Evolutionary conservation across 352 stramenopile genomes (phyloP), one percentile per base, ranked within the genome.

Genomic region (Phytophthora cryptogea): DNA sequence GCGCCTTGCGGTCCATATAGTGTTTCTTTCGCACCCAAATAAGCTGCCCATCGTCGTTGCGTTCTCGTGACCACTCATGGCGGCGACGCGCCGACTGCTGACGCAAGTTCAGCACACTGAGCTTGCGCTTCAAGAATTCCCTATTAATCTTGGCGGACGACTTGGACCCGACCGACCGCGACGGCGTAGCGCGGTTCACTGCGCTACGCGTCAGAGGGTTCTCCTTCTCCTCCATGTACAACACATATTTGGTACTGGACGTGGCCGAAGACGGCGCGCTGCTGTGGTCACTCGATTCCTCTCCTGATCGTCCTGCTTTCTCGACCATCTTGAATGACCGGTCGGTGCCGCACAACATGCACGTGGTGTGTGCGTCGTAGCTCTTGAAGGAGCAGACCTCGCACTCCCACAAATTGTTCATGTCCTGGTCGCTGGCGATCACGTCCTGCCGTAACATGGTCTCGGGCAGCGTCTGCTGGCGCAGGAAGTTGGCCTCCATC

Each of bases 321-420:
- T 93, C 83, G 8, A 93, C 58, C 46, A 93, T 59, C 42, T 74
- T 83, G 54, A 93, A 93, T 0, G 79, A 80, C 33, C 80, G 59
- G 44, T 96, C 87, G 0, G 83, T 96, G 39, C 90, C 90, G 60
- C 90, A 97, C 13, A 97, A 66, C 74, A 94, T 94, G 67, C 90
- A 97, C 8, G 78, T 92, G 56, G 86, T 74, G 53, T 93, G 88
- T 0, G 84, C 79, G 14, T 93, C 83, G 64, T 95, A 92, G 70
- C 92, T 97, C 68, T 96, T 95, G 62, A 97, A 97, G 32, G 76
- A 89, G 59, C 90, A 97, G n/a, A 97, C 89, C n/a, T 92, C 83
- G 59, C 90, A 97, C 51, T 92, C 82, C 90, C 90, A 97, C 8
- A 95, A 56, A 13, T 74, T 80, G 36, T 80, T 90, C 74, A 93